Base-by-base conservation (phyloP, 345 rosid genomes). In the Anacardium occidentale region DNA sequence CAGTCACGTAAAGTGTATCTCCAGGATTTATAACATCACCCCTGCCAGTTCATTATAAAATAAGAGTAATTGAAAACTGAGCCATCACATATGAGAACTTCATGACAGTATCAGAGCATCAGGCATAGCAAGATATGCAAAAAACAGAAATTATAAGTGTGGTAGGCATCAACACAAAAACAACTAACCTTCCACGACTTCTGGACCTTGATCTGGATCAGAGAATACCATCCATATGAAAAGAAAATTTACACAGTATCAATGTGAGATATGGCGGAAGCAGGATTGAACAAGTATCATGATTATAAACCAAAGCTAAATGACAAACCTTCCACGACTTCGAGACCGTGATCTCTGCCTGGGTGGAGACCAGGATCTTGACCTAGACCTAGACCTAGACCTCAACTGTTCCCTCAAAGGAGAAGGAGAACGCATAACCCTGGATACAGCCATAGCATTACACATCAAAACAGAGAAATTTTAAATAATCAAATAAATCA, bases 1-100 rank as follows among this genome's bases (percentile, higher is more conserved):
- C 99, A 62, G 99, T 95, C 65, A 95, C 98, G 78, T 92, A 95
- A 55, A 95, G 97, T 34, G 97, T 88, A 62, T 86, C 87, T 67
- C 99, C 98, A 66, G 90, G 84, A 78, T 95, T 92, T 40, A 20
- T 72, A 56, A 51, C 25, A 0, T 85, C 96, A 52, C 0, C 70
- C 80, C 98, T 93, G 78, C 61, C 58, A 73, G 37, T 64, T 29
- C 74, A 67, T 62, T 48, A 29, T 51, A 54, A 29, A 26, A 63
- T 22, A 55, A 50, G 3, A 22, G 54, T n/a, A 62, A n/a, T 44
- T 37, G 14, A 68, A 37, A 71, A 22, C 2, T 29, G 53, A 65
- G 57, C 24, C 55, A 21, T 21, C 66, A 73, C 2, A 54, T 12
- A 61, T 42, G 11, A 61, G 66, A 22, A 64, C 50, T 17, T 52